Evolutionary conservation across 306 rosid species (phyloP), one percentile per base, ranked within the genome.

Genomic region (Prosopis cineraria): DNA sequence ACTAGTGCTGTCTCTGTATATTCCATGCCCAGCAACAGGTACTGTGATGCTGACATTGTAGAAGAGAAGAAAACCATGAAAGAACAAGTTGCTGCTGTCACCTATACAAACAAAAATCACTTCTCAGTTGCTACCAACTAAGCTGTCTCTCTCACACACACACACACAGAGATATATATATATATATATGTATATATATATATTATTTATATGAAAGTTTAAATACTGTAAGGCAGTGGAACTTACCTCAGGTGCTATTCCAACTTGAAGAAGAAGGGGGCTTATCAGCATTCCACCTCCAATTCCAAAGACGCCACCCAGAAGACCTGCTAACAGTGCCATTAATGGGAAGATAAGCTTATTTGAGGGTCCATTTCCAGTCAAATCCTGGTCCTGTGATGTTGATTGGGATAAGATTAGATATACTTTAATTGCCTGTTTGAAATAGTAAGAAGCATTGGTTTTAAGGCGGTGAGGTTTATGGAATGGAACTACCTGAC

Each of bases 1-100:
- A 82, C 31, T 36, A 92, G 68, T 6, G 95, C 97, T 16, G 62
- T 72, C 34, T 89, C 74, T 58, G 66, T 77, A 29, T 92, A 85
- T 70, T 92, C 89, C 94, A 92, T 90, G 44, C 97, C 98, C 85
- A 92, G 53, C 81, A 90, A 17, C 65, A 89, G 70, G 68, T 89
- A 92, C 85, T 94, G 98, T 76, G 90, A 83, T 0, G 94, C 91
- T 6, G 96, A 94, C 97, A 92, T 92, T 3, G 92, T 86, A 9
- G 98, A 80, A 3, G 97, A 92, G 90, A 94, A 94, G 87, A 94
- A 89, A 44, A 90, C 97, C 97, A 92, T 92, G 97, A 94, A 92
- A 20, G 95, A 90, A 79, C 96, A 90, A 31, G 97, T 94, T 73
- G 96, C 97, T 30, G 97, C 93, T 16, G 98, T 89, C 71, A 88